These are phyloP conservation scores for Sarcodon aspratus DNA, from an alignment of 768 basidiomycete species.

Conservation along the genomic window DNA sequence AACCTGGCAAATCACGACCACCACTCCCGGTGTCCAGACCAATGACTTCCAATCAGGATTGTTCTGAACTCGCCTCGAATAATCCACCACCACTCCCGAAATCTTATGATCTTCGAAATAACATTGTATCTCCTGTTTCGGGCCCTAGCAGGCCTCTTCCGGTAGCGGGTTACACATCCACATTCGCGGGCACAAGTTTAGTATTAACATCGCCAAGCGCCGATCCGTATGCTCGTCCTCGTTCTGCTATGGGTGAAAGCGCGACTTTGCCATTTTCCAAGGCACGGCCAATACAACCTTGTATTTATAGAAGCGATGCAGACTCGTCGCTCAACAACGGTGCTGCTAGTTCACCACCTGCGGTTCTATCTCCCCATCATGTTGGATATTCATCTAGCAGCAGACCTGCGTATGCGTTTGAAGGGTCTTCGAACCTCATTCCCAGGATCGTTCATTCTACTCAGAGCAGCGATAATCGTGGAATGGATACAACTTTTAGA, in stretches of 20 bases:
- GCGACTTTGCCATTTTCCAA: slow-evolving; percentile 17
- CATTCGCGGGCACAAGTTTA: background rate
- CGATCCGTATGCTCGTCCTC: slow-evolving; percentile 54
- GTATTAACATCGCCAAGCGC: slow-evolving; percentile 28
- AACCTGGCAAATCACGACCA: slow-evolving; percentile 1
- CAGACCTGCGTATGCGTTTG: no score
- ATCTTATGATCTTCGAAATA: slow-evolving; percentile 4
- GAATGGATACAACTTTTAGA: background rate
- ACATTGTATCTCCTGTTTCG: slow-evolving; percentile 3
- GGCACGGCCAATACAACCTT: no score
- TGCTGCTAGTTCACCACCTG: background rate
- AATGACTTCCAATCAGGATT: background rate
- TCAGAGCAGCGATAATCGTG: background rate
- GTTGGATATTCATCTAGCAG: background rate
- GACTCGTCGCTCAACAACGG: slow-evolving; percentile 3
- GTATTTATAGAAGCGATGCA: background rate
- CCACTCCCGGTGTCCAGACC: background rate
- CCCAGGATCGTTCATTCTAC: background rate
- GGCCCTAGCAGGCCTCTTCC: background rate
- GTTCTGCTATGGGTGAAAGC: slow-evolving; percentile 47
- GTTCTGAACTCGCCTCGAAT: background rate
- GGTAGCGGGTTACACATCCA: background rate
- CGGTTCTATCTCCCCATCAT: background rate
- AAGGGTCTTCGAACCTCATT: background rate
- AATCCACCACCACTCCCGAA: background rate